Evolutionary conservation across 768 basidiomycete genomes (phyloP), one percentile per base, ranked within the genome.

Genomic region (Favolaschia claudopus): DNA sequence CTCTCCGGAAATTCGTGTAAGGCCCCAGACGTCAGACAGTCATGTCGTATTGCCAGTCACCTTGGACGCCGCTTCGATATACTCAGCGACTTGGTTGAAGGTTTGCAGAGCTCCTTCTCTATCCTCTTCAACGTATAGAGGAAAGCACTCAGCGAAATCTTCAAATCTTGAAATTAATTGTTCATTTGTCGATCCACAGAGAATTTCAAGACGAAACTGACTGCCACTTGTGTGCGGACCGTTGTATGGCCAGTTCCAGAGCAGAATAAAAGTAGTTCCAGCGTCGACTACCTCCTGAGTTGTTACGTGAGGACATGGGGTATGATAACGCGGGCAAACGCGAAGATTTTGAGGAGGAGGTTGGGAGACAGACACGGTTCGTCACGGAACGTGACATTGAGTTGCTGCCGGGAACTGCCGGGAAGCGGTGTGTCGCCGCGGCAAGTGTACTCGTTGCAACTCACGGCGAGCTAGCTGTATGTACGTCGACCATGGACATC

Each of bases 71-170:
- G 84, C 81, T 64, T 92, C 89, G 66, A 92, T 88, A 51, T 89
- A 89, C 60, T 85, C 79, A 6, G 89, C 85, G 17, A 93, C 85
- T 17, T 84, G 85, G 53, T 86, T 87, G 67, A 81, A 89, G 1
- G 85, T 85, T 4, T 82, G 83, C 27, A 80, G 78, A 1, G 87
- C 82, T 12, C 85, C 83, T 48, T 87, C 85, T 57, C 82, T 85
- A 58, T 88, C 86, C 62, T 89, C 86, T 63, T 88, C 84, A 28
- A 83, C 85, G 69, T 85, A 89, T 27, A 84, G 70, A 7, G 87
- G 79, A 64, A 89, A 89, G 67, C 88, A 89, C 74, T 89, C 85
- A 29, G 82, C 78, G 62, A 85, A 85, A 60, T 85, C 82, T 62
- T 85, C 80, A 61, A 80, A 85, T 48, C 85, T 86, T 55, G 10